A percentile compares a stretch with the other conserved stretches of the same genome.
phyloP scores from a whole-genome alignment of 148 eudicot species.

The Chenopodium berlandieri region DNA sequence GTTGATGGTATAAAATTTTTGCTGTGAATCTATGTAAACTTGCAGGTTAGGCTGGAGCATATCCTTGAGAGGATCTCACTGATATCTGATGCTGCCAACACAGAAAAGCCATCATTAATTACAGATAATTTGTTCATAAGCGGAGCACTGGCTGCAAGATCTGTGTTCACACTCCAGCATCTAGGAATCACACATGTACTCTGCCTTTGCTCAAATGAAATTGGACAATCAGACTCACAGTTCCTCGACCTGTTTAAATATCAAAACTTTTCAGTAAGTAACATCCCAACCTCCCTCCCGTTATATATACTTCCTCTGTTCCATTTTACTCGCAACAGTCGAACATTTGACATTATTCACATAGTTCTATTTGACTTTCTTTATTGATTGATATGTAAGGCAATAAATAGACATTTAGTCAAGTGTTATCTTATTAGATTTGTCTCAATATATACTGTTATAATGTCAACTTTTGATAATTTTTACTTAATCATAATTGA shows the following conservation, averaged over 20 bases:
- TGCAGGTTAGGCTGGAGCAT: constrained; percentile 95
- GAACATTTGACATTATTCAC: too few relatives aligned
- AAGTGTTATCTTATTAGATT: too few relatives aligned
- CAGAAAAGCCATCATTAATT: constrained; percentile 82
- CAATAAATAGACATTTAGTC: too few relatives aligned
- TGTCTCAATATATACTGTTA: too few relatives aligned
- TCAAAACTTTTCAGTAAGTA: constrained; percentile 76
- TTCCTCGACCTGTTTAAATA: constrained; percentile 71
- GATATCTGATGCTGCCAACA: constrained; percentile 92
- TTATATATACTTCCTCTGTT: too few relatives aligned
- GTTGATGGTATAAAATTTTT: neutral
- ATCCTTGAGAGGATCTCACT: constrained; percentile 88
- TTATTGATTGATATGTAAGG: too few relatives aligned
- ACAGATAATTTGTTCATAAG: constrained; percentile 71
- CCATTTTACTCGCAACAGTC: too few relatives aligned
- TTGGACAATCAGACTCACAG: constrained; percentile 93
- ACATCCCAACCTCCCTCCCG: neutral
- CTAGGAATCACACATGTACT: constrained; percentile 82
- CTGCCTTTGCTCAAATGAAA: constrained; percentile 94
- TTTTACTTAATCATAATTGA: too few relatives aligned
- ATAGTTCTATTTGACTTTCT: too few relatives aligned
- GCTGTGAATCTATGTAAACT: neutral
- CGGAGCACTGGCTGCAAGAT: constrained; percentile 95
- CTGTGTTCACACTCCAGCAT: constrained; percentile 83
- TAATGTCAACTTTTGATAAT: too few relatives aligned